phyloP scores from a whole-genome alignment of 345 rosid species.

The Aegle marmelos region DNA sequence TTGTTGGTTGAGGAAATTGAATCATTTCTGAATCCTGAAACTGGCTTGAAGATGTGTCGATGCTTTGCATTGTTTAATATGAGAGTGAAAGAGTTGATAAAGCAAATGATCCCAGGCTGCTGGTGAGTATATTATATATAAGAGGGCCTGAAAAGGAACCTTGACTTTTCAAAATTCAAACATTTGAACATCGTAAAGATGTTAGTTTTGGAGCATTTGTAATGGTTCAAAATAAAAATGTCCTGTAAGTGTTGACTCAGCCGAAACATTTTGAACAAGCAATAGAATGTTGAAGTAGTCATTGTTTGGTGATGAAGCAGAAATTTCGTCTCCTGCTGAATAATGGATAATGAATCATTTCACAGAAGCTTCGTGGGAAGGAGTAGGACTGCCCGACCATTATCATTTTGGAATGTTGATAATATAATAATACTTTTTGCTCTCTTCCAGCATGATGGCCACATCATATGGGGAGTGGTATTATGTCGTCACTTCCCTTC shows the following conservation, averaged over 20 bases:
- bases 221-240: not conserved
- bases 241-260: not conserved
- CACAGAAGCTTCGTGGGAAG: not conserved
- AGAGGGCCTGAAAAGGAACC: not conserved
- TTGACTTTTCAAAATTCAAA: slow-evolving; percentile 2
- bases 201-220: not conserved
- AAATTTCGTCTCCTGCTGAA: not conserved
- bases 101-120: not conserved
- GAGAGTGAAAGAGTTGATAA: not conserved
- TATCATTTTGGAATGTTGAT: too few species aligned
- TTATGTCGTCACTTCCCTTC: not conserved
- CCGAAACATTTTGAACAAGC: not conserved
- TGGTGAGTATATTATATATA: not conserved
- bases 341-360: not conserved
- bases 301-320: not conserved
- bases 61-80: too few species aligned
- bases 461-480: too few species aligned
- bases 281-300: not conserved
- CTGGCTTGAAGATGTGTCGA: not conserved
- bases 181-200: not conserved
- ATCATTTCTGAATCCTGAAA: not conserved
- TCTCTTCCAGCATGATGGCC: too few species aligned
- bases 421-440: too few species aligned
- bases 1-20: slow-evolving; percentile 32
- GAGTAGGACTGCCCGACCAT: too few species aligned